Evolutionary conservation across 768 basidiomycete species (phyloP), one percentile per base, ranked within the genome.

Genomic region (Sarcodon aspratus): DNA sequence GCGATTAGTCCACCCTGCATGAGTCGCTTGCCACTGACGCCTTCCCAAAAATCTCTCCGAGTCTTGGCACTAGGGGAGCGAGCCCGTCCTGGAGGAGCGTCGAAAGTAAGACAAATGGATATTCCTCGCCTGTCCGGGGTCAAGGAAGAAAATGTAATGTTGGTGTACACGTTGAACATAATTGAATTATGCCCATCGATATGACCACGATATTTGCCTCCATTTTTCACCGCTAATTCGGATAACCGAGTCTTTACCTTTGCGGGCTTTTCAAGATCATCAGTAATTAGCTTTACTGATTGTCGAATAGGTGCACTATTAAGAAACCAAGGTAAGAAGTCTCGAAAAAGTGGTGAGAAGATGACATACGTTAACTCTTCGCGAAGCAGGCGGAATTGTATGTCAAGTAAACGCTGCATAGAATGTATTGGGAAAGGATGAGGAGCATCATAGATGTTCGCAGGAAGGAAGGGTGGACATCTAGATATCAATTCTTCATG

Each of bases 341-440:
- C n/a, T n/a, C n/a, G n/a, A n/a, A n/a, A n/a, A n/a, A n/a, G n/a
- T n/a, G n/a, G n/a, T n/a, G n/a, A n/a, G n/a, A n/a, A n/a, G n/a
- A n/a, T n/a, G n/a, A n/a, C n/a, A n/a, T n/a, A n/a, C n/a, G n/a
- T n/a, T n/a, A n/a, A n/a, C n/a, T 89, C 85, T 53, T 87, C 86
- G 35, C 85, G 68, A 33, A 89, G 64, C 0, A 88, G 69, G 35
- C 86, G 76, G 61, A 84, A 88, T 53, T 89, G 84, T 4, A 82
- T 74, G 50, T 90, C 87, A 9, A 87, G 63, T 15, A 80, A 65
- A 6, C 78, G 68, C 48, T 82, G 71, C 75, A 88, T 85, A 21
- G 76, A 77, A 11, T 71, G 70, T 3, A 62, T 52, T 0, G 75
- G 75, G 9, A 72, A 69, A 48, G 73, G 82, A 56, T 85, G 84